Evolutionary conservation across 2,329 filamentous ascomycete species (phyloP).

Genomic region (Sclerotinia spermophila): DNA sequence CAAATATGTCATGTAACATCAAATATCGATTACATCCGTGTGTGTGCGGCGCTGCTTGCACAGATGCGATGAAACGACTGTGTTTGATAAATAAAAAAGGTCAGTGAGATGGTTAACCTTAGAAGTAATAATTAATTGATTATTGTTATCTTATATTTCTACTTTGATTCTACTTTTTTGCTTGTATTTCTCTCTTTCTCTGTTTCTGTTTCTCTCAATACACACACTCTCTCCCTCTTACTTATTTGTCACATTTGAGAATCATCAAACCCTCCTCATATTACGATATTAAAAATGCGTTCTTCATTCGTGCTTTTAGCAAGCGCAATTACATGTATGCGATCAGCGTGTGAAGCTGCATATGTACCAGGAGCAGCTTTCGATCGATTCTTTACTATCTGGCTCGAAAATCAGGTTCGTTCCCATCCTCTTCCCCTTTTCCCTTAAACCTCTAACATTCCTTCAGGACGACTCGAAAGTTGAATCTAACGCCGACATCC

Average conservation of each 20-base stretch:
- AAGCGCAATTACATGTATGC: background rate
- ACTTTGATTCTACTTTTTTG: background rate
- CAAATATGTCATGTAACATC: background rate
- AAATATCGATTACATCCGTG: background rate
- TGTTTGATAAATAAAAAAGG: background rate
- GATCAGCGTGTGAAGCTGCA: conserved; percentile 2
- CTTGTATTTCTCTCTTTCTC: background rate
- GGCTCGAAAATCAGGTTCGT: conserved; percentile 56
- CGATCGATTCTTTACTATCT: conserved; percentile 58
- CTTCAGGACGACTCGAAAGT: conserved; percentile 44
- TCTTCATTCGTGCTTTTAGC: background rate
- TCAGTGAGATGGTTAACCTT: background rate
- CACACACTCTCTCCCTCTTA: background rate
- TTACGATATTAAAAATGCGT: background rate
- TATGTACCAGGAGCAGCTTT: conserved; percentile 49
- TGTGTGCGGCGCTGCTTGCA: background rate
- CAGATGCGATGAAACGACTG: background rate
- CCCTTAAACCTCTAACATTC: background rate
- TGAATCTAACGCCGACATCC: conserved; percentile 41
- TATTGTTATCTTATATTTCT: background rate
- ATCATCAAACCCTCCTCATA: background rate
- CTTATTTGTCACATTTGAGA: background rate
- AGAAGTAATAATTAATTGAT: background rate
- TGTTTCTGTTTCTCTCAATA: background rate
- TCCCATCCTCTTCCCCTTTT: background rate